These are phyloP conservation scores for Penicillium steckii DNA, from an alignment of 495 filamentous ascomycete genomes.

Conservation along the genomic window DNA sequence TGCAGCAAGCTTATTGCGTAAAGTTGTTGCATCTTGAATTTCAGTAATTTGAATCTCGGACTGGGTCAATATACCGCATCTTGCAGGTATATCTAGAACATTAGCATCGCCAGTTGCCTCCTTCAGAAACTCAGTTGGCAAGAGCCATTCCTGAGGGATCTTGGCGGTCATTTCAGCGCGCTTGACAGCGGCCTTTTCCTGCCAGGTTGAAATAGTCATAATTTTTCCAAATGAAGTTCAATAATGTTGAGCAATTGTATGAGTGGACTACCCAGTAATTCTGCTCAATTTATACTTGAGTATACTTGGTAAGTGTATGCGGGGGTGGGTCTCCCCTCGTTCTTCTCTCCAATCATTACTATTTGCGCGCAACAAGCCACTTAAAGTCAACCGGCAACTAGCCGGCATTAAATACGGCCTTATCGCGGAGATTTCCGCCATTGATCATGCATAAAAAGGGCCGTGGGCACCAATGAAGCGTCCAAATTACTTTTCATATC, in stretches of 20 bases:
- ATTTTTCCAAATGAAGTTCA: background rate
- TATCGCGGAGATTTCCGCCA: background rate
- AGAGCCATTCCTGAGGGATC: constrained; percentile 8
- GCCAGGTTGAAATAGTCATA: constrained; percentile 7
- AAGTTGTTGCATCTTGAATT: background rate
- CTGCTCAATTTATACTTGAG: background rate
- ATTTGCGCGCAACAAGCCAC: background rate
- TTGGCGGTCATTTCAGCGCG: constrained; percentile 8
- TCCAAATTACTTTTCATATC: background rate
- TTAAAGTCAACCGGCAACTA: background rate
- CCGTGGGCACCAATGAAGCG: background rate
- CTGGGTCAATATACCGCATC: background rate
- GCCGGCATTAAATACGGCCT: background rate
- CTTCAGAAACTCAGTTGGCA: constrained; percentile 1
- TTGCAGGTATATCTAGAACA: background rate
- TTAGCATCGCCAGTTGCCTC: background rate
- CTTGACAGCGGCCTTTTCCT: constrained; percentile 11
- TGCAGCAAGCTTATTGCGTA: constrained; percentile 14
- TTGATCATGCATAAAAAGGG: background rate
- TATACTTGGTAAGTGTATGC: background rate
- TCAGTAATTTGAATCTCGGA: background rate
- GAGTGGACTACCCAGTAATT: no score
- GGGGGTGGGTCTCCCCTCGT: background rate
- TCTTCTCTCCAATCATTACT: background rate
- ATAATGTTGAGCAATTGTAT: background rate